A percentile compares a stretch with the other conserved stretches of the same genome.
Conservation (phyloP, 1,284 basidiomycete species). For the Melampsora americana region DNA sequence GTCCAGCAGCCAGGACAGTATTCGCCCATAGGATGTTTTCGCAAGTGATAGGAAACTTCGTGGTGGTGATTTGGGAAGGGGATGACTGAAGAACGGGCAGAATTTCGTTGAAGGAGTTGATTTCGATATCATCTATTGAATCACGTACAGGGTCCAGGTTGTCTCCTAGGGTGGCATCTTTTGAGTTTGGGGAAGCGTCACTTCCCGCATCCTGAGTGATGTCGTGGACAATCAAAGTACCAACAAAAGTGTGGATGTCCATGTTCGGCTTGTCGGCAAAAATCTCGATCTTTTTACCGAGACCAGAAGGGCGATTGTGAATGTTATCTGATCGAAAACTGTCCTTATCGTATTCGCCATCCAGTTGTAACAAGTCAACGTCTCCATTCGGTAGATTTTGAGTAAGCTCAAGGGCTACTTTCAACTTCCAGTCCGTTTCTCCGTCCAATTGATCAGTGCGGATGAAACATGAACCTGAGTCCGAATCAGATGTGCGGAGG, state of each 20-base stretch:
- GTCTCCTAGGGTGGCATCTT: constrained; percentile 16
- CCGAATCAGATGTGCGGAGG: constrained; percentile 74
- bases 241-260: constrained; percentile 93
- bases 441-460: constrained; percentile 97
- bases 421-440: constrained; percentile 98
- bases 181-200: constrained; percentile 34
- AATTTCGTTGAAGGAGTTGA: constrained; percentile 28
- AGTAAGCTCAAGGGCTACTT: constrained; percentile 78
- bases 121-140: constrained; percentile 43
- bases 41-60: constrained; percentile 73
- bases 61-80: constrained; percentile 43
- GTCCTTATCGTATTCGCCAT: constrained; percentile 69
- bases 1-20: constrained; percentile 92
- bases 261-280: constrained; percentile 89
- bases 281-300: constrained; percentile 46
- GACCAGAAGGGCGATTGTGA: neutral
- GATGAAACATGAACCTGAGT: constrained; percentile 88
- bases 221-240: constrained; percentile 76
- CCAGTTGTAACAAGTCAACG: constrained; percentile 66
- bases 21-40: constrained; percentile 98
- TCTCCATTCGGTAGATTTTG: constrained; percentile 68
- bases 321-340: constrained; percentile 6
- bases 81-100: neutral
- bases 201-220: constrained; percentile 57
- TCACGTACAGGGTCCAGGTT: constrained; percentile 39